Conservation (phyloP, 2,329 filamentous ascomycete species). For the Aspergillus chevalieri region DNA sequence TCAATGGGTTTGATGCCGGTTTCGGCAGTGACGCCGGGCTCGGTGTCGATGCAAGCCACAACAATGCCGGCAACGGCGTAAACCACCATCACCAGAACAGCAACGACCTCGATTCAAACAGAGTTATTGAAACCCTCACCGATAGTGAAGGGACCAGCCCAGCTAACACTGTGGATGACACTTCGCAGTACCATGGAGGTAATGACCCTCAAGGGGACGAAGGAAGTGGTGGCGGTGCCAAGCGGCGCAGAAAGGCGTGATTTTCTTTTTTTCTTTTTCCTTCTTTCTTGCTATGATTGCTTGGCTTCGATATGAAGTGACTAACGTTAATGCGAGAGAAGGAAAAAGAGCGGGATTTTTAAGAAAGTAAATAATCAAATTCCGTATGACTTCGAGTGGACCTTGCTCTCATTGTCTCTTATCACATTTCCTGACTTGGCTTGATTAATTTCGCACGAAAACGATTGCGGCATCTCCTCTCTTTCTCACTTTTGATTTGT, state of each 20-base stretch:
- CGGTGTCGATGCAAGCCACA: conserved; percentile 2
- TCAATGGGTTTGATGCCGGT: conserved; percentile 27
- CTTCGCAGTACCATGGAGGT: conserved; percentile 9
- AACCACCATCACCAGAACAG: conserved; percentile 8
- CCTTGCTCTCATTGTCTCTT: no score
- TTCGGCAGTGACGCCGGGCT: conserved; percentile 14
- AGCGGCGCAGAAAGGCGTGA: conserved; percentile 29
- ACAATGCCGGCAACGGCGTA: conserved; percentile 3
- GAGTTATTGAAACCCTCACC: conserved; percentile 39
- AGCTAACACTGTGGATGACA: conserved; percentile 28
- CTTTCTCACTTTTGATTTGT: no score
- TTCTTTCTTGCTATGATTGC: not conserved
- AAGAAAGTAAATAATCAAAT: no score
- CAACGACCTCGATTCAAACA: conserved; percentile 21
- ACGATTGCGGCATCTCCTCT: no score
- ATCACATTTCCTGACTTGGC: no score
- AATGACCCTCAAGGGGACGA: conserved; percentile 13
- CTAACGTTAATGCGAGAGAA: no score
- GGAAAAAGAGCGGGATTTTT: no score
- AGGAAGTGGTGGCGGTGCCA: conserved; percentile 21
- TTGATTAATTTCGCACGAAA: no score
- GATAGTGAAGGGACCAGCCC: conserved; percentile 42
- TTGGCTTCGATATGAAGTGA: not conserved
- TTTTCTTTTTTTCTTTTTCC: not conserved
- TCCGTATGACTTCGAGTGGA: no score